A percentile compares a stretch with the other conserved stretches of the same genome.
Conservation (phyloP, 352 stramenopile species). For the Phytophthora agathidicida region DNA sequence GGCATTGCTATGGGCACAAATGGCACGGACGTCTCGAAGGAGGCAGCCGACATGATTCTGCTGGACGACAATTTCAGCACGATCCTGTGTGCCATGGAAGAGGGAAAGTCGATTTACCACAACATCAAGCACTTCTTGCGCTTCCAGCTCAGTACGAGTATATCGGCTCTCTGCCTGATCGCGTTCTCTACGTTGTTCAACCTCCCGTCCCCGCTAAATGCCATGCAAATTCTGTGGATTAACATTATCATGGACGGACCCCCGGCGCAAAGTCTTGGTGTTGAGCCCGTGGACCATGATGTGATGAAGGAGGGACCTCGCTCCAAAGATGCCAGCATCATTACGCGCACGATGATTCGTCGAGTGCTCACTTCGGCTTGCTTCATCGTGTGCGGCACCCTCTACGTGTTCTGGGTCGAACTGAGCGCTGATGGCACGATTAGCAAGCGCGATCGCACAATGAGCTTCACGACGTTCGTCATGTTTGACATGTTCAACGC, state of each 20-base stretch:
- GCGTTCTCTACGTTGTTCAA: constrained; percentile 74
- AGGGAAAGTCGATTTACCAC: constrained; percentile 96
- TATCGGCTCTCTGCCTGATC: constrained; percentile 92
- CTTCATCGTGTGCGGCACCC: constrained; percentile 79
- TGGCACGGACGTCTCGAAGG: constrained; percentile 98
- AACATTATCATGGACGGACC: constrained; percentile 98
- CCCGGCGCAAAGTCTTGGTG: constrained; percentile 82
- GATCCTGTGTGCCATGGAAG: constrained; percentile 96
- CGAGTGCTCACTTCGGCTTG: constrained; percentile 70
- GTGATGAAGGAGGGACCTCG: constrained; percentile 89
- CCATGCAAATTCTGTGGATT: constrained; percentile 98
- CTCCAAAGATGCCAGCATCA: constrained; percentile 77
- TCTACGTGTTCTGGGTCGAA: constrained; percentile 90
- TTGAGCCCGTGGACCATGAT: constrained; percentile 86
- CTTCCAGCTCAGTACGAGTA: constrained; percentile 98
- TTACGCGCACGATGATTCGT: constrained; percentile 73
- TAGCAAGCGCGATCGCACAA: constrained; percentile 95
- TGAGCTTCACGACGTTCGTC: constrained; percentile 99
- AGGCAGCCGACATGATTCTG: constrained; percentile 97
- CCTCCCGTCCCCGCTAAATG: constrained; percentile 93
- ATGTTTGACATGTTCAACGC: constrained; percentile 99
- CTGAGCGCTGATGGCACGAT: constrained; percentile 87
- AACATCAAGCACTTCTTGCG: constrained; percentile 97
- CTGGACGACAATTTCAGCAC: constrained; percentile 97
- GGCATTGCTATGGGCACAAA: constrained; percentile 98